These are phyloP conservation scores for Penicillium sp. DNA, from an alignment of 2,329 filamentous ascomycete genomes.

Conservation along the genomic window DNA sequence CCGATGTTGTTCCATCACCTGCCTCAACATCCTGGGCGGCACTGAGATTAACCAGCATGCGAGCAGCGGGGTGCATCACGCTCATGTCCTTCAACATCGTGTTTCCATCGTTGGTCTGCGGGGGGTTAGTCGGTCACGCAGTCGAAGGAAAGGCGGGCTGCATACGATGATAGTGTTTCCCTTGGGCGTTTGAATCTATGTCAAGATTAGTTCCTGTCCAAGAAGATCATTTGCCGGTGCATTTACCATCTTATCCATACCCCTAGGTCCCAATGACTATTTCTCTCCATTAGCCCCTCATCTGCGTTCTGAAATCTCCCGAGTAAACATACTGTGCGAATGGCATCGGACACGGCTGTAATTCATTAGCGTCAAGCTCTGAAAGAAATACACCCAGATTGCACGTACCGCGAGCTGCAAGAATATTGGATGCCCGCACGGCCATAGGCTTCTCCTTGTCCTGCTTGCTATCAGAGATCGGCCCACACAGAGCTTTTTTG, in stretches of 20 bases:
- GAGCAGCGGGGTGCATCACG: constrained; percentile 98
- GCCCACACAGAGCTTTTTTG: constrained; percentile 26
- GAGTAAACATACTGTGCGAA: constrained; percentile 62
- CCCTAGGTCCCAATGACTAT: constrained; percentile 81
- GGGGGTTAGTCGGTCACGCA: constrained; percentile 27
- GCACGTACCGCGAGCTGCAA: constrained; percentile 78
- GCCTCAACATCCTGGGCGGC: constrained; percentile 97
- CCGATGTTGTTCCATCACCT: constrained; percentile 95
- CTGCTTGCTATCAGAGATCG: constrained; percentile 44
- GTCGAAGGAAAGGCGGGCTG: constrained; percentile 13
- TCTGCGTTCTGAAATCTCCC: constrained; percentile 15
- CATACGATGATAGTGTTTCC: constrained; percentile 86
- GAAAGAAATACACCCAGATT: constrained; percentile 1
- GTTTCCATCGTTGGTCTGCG: constrained; percentile 88
- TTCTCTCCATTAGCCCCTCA: constrained; percentile 38
- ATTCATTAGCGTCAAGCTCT: constrained; percentile 24
- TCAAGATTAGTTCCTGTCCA: constrained; percentile 20
- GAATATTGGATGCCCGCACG: constrained; percentile 92
- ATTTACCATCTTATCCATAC: constrained; percentile 92
- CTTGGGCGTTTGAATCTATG: constrained; percentile 80
- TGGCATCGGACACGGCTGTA: constrained; percentile 89
- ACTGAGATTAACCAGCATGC: constrained; percentile 97
- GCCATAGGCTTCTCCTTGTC: constrained; percentile 98
- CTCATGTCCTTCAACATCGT: constrained; percentile 99
- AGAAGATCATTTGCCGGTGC: neutral